phyloP scores from a whole-genome alignment of 768 basidiomycete genomes.

The Mycena latifolia region DNA sequence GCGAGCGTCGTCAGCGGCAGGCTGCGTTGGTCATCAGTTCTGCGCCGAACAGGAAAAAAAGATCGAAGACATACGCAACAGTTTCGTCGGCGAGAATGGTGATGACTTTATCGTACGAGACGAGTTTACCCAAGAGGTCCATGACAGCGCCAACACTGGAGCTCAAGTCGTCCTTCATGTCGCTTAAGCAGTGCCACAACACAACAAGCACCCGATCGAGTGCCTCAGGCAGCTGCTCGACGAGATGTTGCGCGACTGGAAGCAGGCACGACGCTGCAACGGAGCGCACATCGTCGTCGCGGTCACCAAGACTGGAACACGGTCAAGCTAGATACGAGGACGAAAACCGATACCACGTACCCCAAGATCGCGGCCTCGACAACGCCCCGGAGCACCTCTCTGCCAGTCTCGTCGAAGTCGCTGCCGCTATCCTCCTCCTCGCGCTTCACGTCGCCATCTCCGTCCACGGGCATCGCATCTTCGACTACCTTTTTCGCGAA shows the following conservation, averaged over 20 bases:
- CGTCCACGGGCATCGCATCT: constrained; percentile 30
- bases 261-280: constrained; percentile 93
- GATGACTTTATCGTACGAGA: constrained; percentile 84
- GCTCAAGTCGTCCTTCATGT: constrained; percentile 96
- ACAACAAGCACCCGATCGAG: constrained; percentile 83
- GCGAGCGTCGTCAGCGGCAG: constrained; percentile 85
- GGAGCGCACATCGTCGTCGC: constrained; percentile 95
- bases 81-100: constrained; percentile 75
- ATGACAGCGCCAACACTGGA: constrained; percentile 98
- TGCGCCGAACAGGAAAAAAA: constrained; percentile 10
- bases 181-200: constrained; percentile 90
- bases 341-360: constrained; percentile 57
- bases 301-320: constrained; percentile 75
- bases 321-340: constrained; percentile 10
- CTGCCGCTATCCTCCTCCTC: constrained; percentile 46
- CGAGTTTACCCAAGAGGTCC: constrained; percentile 94
- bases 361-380: constrained; percentile 94
- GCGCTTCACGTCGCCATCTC: constrained; percentile 23
- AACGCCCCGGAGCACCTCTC: constrained; percentile 78
- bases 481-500: constrained; percentile 59
- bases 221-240: constrained; percentile 78
- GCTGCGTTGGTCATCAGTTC: constrained; percentile 52
- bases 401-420: constrained; percentile 56
- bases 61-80: constrained; percentile 71
- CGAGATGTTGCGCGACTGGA: constrained; percentile 88